Conservation (phyloP, 495 filamentous ascomycete genomes). For the Rhypophila decipiens region DNA sequence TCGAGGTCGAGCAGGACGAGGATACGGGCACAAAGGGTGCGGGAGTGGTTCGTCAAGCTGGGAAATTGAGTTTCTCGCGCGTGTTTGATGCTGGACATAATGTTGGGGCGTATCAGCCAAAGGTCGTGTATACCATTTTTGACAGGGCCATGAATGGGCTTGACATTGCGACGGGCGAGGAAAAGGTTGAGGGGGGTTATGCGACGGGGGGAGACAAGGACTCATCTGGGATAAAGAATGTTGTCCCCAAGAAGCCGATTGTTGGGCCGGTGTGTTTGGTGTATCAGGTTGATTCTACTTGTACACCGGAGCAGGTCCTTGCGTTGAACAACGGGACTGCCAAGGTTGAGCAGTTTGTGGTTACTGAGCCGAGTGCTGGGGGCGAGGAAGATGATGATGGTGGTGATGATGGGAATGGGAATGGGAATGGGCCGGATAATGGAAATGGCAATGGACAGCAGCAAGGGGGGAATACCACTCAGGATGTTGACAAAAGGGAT, state of each 20-base stretch:
- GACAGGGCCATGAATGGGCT: conserved; percentile 37
- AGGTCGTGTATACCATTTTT: conserved; percentile 11
- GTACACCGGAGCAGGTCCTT: conserved; percentile 1
- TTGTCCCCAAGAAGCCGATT: conserved; percentile 16
- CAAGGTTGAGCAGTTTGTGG: conserved; percentile 9
- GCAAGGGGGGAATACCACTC: too few relatives aligned
- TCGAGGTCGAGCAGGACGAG: too few relatives aligned
- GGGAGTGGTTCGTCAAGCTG: conserved; percentile 54
- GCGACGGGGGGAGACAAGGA: conserved; percentile 7
- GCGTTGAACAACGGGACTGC: conserved; percentile 9
- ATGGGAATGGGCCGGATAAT: neutral
- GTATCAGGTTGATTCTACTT: conserved; percentile 15
- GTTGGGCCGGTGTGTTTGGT: conserved; percentile 6
- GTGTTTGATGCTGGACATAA: conserved; percentile 57
- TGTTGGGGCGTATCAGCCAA: conserved; percentile 58
- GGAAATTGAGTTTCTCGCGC: conserved; percentile 54
- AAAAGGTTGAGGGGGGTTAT: conserved; percentile 5
- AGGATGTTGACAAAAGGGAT: too few relatives aligned
- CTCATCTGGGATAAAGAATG: conserved; percentile 5
- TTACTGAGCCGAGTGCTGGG: conserved; percentile 1
- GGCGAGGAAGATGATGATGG: neutral
- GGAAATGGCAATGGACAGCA: too few relatives aligned
- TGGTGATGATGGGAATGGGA: neutral
- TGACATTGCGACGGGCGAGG: conserved; percentile 49
- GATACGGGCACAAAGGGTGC: conserved; percentile 44